Conservation (phyloP, 495 filamentous ascomycete genomes). For the Rostrohypoxylon terebratum region DNA sequence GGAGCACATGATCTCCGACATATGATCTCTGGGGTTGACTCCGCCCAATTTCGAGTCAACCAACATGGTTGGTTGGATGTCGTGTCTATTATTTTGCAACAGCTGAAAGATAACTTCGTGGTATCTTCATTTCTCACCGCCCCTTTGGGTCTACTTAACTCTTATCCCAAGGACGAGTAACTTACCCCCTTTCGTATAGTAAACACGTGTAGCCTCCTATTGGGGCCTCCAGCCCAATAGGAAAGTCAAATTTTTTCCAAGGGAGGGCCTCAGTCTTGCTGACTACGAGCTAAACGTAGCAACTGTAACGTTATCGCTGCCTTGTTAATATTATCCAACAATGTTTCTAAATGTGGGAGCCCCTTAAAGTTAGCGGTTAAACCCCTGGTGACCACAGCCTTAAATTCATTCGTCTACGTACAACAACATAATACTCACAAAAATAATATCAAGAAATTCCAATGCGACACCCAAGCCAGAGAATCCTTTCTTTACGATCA, state of each 20-base stretch:
- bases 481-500: slow-evolving; percentile 75
- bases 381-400: slow-evolving; percentile 4
- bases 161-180: not conserved
- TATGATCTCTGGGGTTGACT: not conserved
- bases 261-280: slow-evolving; percentile 17
- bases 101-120: not conserved
- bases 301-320: slow-evolving; percentile 11
- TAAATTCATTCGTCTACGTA: slow-evolving; percentile 1
- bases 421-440: not conserved
- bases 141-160: not conserved
- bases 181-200: not conserved
- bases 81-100: not conserved
- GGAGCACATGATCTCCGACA: slow-evolving; percentile 11
- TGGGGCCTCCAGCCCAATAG: not conserved
- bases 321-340: not conserved
- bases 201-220: slow-evolving; percentile 9
- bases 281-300: not conserved
- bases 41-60: slow-evolving; percentile 6
- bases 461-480: slow-evolving; percentile 77
- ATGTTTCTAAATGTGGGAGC: not conserved
- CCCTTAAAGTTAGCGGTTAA: slow-evolving; percentile 8
- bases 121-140: not conserved
- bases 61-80: not conserved
- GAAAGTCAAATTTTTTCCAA: slow-evolving; percentile 22
- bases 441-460: too few relatives aligned